Base-by-base conservation (phyloP, 345 rosid species). In the Brassica juncea region DNA sequence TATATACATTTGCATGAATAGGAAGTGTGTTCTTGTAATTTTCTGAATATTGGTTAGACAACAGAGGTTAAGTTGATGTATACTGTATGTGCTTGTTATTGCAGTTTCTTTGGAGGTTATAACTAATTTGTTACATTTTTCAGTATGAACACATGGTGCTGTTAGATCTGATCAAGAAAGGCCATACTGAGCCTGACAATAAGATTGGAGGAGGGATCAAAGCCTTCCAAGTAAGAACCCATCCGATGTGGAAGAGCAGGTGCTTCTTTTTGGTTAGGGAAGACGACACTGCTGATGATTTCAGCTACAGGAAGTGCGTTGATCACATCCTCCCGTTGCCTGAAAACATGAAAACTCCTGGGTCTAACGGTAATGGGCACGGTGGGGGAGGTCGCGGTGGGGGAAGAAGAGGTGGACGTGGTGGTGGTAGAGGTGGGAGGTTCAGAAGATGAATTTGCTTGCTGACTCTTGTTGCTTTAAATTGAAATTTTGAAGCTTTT, bases 241-340 rank as follows among this genome's bases (percentile, higher is more conserved):
- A 95, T 74, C 98, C 98, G 8, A 85, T 27, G 70, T 93, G 83
- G 84, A 89, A 91, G 78, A 93, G 93, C 59, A 76, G 86, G 63
- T 93, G 98, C 80, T 92, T 93, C 88, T 95, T 91, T 85, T 80
- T 93, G 49, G 60, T 91, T 11, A 89, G 97, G 86, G 89, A 87
- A 61, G 98, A 95, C 31, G 91, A 81, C n/a, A 66, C 89, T 3
- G 78, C 84, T 16, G 97, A 93, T 14, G 99, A 95, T 87, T 95
- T 95, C 86, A 91, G 97, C 90, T 95, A 90, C 84, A 89, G 94
- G 88, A 93, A 95, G 86, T 95, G 98, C 71, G 97, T 95, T 73
- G 93, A 95, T 81, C 85, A 89, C 14, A 89, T 93, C 61, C 88
- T 93, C 70, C 92, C 98, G 0, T 74, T 95, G 77, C 99, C 98